A percentile compares a stretch with the other conserved stretches of the same genome.
phyloP scores from a whole-genome alignment of 768 basidiomycete species.

The Phlegmacium glaucopus region DNA sequence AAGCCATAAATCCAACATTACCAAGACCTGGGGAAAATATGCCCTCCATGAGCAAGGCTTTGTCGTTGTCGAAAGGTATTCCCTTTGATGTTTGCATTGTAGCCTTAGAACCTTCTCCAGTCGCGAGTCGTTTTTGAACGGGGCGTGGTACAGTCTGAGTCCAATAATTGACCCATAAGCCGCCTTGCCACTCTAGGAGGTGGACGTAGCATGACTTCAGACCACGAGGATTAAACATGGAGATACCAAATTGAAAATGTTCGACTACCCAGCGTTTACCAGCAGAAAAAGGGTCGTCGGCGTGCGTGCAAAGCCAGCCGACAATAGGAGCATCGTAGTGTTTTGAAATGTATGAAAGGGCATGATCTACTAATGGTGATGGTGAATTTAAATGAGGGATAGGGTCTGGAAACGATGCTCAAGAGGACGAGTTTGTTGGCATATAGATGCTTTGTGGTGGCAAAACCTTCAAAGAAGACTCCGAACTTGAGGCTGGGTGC shows the following conservation, averaged over 20 bases:
- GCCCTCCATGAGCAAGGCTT: slow-evolving; percentile 24
- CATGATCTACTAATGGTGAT: slow-evolving; percentile 30
- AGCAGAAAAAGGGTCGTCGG: slow-evolving; percentile 45
- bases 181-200: slow-evolving; percentile 47
- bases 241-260: slow-evolving; percentile 53
- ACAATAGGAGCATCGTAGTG: slow-evolving; percentile 42
- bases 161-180: slow-evolving; percentile 60
- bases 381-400: slow-evolving; percentile 15
- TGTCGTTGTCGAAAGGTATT: slow-evolving; percentile 20
- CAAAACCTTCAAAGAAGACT: neutral
- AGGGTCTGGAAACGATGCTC: slow-evolving; percentile 6
- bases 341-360: slow-evolving; percentile 35
- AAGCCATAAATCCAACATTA: neutral
- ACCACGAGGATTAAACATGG: slow-evolving; percentile 54
- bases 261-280: slow-evolving; percentile 51
- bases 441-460: slow-evolving; percentile 2
- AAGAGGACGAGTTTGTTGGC: slow-evolving; percentile 6
- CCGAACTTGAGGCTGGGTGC: slow-evolving; percentile 3
- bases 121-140: neutral
- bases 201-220: slow-evolving; percentile 45
- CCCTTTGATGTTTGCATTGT: slow-evolving; percentile 3
- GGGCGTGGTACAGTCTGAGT: slow-evolving; percentile 38
- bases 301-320: slow-evolving; percentile 51
- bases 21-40: slow-evolving; percentile 6
- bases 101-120: slow-evolving; percentile 6